Base-by-base conservation (phyloP, 768 basidiomycete genomes). In the Galerina marginata region DNA sequence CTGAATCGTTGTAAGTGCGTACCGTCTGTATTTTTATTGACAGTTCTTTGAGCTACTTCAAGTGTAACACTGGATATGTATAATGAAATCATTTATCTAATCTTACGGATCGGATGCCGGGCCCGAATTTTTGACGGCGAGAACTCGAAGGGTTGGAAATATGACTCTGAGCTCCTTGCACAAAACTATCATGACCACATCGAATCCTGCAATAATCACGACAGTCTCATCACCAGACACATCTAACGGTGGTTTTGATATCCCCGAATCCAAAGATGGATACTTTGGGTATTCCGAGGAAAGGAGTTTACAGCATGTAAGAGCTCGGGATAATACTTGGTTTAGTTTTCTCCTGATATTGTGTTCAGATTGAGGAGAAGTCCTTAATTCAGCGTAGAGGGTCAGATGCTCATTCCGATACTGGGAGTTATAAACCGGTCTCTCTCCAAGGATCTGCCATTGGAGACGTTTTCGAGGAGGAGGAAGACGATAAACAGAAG, bases 251-350 rank as follows among this genome's bases (percentile, higher is more conserved):
- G 63, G 59, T 16, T 70, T 81, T 26, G 67, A 74, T 29, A 81
- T 82, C 40, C 81, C 82, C 0, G 81, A 89, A 65, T 73, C 85
- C 3, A 82, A 84, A 63, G 90, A 92, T 67, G 90, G 87, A 0
- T 93, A 87, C 73, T 94, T 90, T 71, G 88, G 88, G 9, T 94
- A 94, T 72, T 79, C 78, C 20, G 91, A 94, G 65, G 93, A 93
- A 75, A 90, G 89, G 68, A 87, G 76, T 38, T 80, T 90, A 33
- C 87, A 87, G 66, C 89, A 91, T 64, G 91, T 91, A 76, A 63
- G 84, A 81, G 45, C 54, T 50, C 25, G 61, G 48, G 9, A 11
- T 33, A 23, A 50, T 51, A 36, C 43, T 44, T 52, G 54, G 26
- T 43, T 47, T 36, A 39, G 39, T 48, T 52, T 46, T 20, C 26